Evolutionary conservation across 2,329 filamentous ascomycete species (phyloP).

Genomic region (Tolypocladium sp.): DNA sequence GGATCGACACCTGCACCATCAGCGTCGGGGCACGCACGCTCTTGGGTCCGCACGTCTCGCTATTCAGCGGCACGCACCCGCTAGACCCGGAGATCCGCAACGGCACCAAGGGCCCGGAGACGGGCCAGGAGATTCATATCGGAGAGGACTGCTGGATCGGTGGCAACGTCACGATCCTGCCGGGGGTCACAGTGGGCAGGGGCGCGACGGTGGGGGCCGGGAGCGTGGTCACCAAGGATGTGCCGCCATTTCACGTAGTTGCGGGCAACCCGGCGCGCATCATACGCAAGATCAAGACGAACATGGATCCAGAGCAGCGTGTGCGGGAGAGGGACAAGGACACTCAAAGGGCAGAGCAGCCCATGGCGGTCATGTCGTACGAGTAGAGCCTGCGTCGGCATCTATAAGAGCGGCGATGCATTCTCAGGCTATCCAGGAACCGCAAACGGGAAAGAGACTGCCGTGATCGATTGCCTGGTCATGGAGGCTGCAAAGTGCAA

Average conservation of each 20-base stretch:
- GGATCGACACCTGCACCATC: conserved; percentile 69
- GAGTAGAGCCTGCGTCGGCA: no score
- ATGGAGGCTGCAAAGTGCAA: not conserved
- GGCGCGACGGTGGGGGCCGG: conserved; percentile 70
- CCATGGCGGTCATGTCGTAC: not conserved
- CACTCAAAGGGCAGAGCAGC: not conserved
- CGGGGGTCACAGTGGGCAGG: conserved; percentile 69
- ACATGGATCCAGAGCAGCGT: not conserved
- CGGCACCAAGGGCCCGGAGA: conserved; percentile 66
- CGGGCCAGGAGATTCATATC: conserved; percentile 63
- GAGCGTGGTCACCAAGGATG: conserved; percentile 64
- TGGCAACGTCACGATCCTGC: conserved; percentile 60
- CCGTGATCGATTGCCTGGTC: not conserved
- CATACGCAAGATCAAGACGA: not conserved
- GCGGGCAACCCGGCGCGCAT: conserved; percentile 15
- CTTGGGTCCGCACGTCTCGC: conserved; percentile 67
- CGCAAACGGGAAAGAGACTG: no score
- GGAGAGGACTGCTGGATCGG: conserved; percentile 78
- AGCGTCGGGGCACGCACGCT: conserved; percentile 69
- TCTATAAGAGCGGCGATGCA: no score
- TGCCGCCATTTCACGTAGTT: conserved; percentile 17
- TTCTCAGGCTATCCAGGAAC: no score
- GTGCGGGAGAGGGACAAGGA: not conserved
- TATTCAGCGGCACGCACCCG: conserved; percentile 71
- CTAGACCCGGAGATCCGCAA: conserved; percentile 66